Percentiles rank a stretch among this genome's conserved stretches.
Evolutionary conservation across 805 yeast genomes (phyloP).

Genomic region (Blastobotrys muscicola): DNA sequence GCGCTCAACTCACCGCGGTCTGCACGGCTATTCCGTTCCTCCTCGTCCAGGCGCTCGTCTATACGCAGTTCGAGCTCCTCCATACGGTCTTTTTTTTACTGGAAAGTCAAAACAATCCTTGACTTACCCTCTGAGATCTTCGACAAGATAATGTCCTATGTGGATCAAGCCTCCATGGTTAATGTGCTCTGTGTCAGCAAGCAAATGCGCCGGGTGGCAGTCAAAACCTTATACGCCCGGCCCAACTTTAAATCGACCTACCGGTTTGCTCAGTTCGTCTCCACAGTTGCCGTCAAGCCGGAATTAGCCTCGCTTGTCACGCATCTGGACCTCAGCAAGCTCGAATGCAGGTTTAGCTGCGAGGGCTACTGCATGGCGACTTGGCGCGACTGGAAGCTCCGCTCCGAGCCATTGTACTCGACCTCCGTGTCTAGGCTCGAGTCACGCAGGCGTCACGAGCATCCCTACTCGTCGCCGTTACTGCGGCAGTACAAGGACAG

Average conservation of each 20-base stretch:
- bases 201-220: constrained; percentile 41
- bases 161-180: constrained; percentile 35
- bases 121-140: constrained; percentile 23
- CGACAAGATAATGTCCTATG: constrained; percentile 15
- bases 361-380: constrained; percentile 44
- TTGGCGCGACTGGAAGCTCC: constrained; percentile 88
- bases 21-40: too few species aligned
- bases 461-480: constrained; percentile 31
- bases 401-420: constrained; percentile 59
- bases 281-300: constrained; percentile 49
- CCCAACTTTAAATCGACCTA: constrained; percentile 62
- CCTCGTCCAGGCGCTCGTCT: too few species aligned
- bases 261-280: constrained; percentile 70
- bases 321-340: constrained; percentile 46
- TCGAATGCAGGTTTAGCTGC: constrained; percentile 14
- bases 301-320: constrained; percentile 47
- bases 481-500: constrained; percentile 52
- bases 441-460: constrained; percentile 2
- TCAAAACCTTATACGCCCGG: constrained; percentile 43
- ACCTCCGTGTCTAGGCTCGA: constrained; percentile 11
- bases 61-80: too few species aligned
- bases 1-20: too few species aligned
- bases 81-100: too few species aligned
- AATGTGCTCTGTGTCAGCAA: constrained; percentile 43
- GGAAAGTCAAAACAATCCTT: neutral